These are phyloP conservation scores for Podila epigama DNA, from an alignment of 192 early-diverging fungal species.

Conservation along the genomic window DNA sequence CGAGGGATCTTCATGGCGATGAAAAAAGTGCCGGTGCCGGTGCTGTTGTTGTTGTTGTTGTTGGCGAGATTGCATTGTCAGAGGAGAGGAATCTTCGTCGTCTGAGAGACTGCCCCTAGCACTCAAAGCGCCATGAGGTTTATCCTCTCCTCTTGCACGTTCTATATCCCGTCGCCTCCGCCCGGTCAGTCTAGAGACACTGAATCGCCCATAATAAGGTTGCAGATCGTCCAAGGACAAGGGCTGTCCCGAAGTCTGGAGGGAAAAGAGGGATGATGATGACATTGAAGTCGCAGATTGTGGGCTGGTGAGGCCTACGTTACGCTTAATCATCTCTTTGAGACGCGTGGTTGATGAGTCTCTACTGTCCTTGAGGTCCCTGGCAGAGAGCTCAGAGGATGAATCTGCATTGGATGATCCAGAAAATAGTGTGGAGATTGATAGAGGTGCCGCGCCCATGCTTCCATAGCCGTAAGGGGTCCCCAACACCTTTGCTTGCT, in stretches of 20 bases:
- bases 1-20: conserved; percentile 3
- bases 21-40: conserved; percentile 11
- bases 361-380: not conserved
- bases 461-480: conserved; percentile 10
- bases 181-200: conserved; percentile 17
- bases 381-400: not conserved
- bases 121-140: not conserved
- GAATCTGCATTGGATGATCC: not conserved
- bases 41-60: conserved; percentile 11
- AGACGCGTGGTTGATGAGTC: conserved; percentile 23
- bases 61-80: not conserved
- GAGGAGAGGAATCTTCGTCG: not conserved
- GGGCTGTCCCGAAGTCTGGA: not conserved
- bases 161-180: not conserved
- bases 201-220: not conserved
- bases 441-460: conserved; percentile 14
- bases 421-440: conserved; percentile 1
- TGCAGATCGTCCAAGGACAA: not conserved
- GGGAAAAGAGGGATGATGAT: not conserved
- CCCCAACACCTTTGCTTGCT: conserved; percentile 5
- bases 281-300: not conserved
- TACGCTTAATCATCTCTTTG: conserved; percentile 36
- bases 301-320: conserved; percentile 17
- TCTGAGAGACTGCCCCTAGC: not conserved
- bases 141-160: not conserved